Evolutionary conservation across 2,329 filamentous ascomycete species (phyloP).

Genomic region (Corinectria fuckeliana): DNA sequence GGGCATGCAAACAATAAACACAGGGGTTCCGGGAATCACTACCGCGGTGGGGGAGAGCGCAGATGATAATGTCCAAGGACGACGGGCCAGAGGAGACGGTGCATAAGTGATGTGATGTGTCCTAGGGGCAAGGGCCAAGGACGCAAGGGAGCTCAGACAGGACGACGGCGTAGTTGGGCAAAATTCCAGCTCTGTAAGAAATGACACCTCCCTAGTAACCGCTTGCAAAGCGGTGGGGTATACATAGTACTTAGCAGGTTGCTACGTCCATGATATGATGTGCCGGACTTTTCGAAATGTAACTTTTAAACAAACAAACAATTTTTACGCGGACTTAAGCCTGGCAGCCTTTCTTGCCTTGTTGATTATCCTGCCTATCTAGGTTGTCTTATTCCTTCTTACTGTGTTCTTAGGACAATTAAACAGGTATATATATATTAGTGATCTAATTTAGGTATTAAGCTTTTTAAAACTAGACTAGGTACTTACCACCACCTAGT

Average conservation of each 20-base stretch:
- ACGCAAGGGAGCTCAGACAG: background rate
- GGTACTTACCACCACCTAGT: too few relatives aligned
- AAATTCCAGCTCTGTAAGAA: background rate
- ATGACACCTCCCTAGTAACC: background rate
- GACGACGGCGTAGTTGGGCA: background rate
- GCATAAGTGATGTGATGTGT: background rate
- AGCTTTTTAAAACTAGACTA: too few relatives aligned
- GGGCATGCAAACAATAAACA: conserved; percentile 25
- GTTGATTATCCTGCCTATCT: too few relatives aligned
- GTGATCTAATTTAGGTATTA: too few relatives aligned
- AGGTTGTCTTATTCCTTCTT: too few relatives aligned
- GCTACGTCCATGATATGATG: background rate
- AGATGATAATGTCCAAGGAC: conserved; percentile 20
- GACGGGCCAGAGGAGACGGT: background rate
- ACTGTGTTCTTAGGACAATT: too few relatives aligned
- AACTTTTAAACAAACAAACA: too few relatives aligned
- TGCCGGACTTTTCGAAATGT: background rate
- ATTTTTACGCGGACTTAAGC: too few relatives aligned
- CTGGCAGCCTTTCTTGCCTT: too few relatives aligned
- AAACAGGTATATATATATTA: too few relatives aligned
- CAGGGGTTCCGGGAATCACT: conserved; percentile 28
- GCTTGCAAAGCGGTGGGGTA: background rate
- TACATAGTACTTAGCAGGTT: background rate
- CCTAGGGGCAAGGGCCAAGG: background rate
- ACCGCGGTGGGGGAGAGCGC: conserved; percentile 33